Percentiles rank a stretch among this genome's conserved stretches.
Evolutionary conservation across 192 early-diverging fungal species (phyloP).

Genomic region (Coemansia sp.): DNA sequence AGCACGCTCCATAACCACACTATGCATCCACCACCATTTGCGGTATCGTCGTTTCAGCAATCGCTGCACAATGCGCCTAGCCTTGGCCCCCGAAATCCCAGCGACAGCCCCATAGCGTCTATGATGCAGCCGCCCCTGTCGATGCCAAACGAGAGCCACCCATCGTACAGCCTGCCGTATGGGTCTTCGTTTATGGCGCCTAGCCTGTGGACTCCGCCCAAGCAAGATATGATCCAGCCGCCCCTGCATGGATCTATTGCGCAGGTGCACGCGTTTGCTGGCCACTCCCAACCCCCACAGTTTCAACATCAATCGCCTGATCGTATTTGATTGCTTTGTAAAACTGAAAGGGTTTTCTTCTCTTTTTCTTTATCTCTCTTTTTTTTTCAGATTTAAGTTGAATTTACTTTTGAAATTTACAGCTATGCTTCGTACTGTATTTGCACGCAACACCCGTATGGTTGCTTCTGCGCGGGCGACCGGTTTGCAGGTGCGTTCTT

Average conservation of each 20-base stretch:
- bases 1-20: not conserved
- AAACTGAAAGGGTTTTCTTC: too few species aligned
- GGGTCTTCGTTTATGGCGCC: slow-evolving; percentile 1
- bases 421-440: slow-evolving; percentile 36
- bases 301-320: slow-evolving; percentile 10
- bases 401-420: not conserved
- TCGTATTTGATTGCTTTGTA: too few species aligned
- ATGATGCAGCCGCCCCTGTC: slow-evolving; percentile 2
- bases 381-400: too few species aligned
- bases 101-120: slow-evolving; percentile 12
- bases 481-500: slow-evolving; percentile 16
- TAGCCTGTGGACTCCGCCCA: slow-evolving; percentile 19
- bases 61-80: slow-evolving; percentile 11
- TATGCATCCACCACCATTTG: slow-evolving; percentile 11
- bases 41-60: slow-evolving; percentile 23
- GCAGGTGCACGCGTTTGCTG: slow-evolving; percentile 1
- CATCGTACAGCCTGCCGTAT: slow-evolving; percentile 9
- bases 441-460: slow-evolving; percentile 18
- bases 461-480: slow-evolving; percentile 8
- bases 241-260: not conserved
- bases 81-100: slow-evolving; percentile 4
- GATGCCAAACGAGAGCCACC: not conserved
- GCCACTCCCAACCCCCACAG: not conserved
- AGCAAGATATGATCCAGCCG: slow-evolving; percentile 1
- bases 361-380: too few species aligned